These are phyloP conservation scores for Penicillium egyptiacum DNA, from an alignment of 495 filamentous ascomycete genomes.

Conservation along the genomic window DNA sequence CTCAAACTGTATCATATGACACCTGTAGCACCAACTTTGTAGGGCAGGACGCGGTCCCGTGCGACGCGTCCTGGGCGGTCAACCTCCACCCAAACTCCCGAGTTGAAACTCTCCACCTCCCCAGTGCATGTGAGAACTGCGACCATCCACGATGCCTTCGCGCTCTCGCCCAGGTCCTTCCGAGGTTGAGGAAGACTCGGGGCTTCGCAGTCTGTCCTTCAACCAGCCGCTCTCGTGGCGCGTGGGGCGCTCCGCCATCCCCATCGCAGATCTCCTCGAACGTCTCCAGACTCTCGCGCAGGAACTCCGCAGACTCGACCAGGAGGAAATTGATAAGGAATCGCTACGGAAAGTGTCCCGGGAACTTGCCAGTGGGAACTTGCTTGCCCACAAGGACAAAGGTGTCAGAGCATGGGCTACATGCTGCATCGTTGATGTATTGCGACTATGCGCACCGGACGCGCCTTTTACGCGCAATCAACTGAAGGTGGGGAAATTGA, in stretches of 20 bases:
- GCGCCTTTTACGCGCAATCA: constrained; percentile 89
- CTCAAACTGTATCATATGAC: not conserved
- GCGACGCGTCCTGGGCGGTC: constrained; percentile 35
- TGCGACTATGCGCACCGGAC: constrained; percentile 91
- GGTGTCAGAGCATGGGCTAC: constrained; percentile 87
- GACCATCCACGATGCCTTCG: constrained; percentile 47
- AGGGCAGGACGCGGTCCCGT: constrained; percentile 29
- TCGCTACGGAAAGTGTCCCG: constrained; percentile 82
- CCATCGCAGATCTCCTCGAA: constrained; percentile 75
- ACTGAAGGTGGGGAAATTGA: constrained; percentile 69
- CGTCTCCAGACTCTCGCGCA: constrained; percentile 77
- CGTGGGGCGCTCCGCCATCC: constrained; percentile 79
- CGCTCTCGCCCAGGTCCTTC: constrained; percentile 49
- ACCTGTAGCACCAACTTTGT: constrained; percentile 11
- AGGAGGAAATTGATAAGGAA: constrained; percentile 79
- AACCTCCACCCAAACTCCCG: constrained; percentile 26
- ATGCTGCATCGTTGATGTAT: constrained; percentile 89
- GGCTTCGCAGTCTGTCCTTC: constrained; percentile 57
- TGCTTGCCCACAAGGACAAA: constrained; percentile 86
- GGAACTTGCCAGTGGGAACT: constrained; percentile 78
- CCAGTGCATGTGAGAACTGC: constrained; percentile 26
- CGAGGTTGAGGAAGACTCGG: constrained; percentile 39
- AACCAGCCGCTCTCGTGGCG: constrained; percentile 89
- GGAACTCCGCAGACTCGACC: constrained; percentile 83
- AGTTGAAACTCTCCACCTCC: constrained; percentile 21